phyloP scores from a whole-genome alignment of 805 yeast genomes.

The Candida vartiovaarae region DNA sequence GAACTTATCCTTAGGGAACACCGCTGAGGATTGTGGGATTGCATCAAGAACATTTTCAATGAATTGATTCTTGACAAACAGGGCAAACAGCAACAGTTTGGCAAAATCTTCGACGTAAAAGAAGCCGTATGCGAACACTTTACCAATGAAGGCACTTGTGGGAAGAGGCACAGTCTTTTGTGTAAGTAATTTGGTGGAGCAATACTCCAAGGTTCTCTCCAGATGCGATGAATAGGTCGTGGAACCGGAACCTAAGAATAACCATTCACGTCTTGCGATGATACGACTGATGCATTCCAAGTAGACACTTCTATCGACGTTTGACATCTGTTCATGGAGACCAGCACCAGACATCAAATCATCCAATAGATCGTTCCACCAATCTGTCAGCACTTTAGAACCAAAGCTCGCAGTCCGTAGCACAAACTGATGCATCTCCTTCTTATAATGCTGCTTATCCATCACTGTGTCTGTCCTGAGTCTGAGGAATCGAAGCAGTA shows the following conservation, averaged over 20 bases:
- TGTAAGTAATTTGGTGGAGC: slow-evolving; percentile 11
- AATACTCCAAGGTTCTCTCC: slow-evolving; percentile 6
- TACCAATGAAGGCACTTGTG: slow-evolving; percentile 45
- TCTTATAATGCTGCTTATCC: slow-evolving; percentile 1
- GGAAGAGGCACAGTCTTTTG: slow-evolving; percentile 13
- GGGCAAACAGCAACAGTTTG: slow-evolving; percentile 44
- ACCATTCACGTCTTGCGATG: slow-evolving; percentile 11
- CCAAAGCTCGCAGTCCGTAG: slow-evolving; percentile 7
- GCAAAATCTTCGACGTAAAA: slow-evolving; percentile 42
- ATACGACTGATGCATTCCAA: slow-evolving; percentile 11
- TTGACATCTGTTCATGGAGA: slow-evolving; percentile 3
- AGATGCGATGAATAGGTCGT: slow-evolving; percentile 2
- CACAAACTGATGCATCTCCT: slow-evolving; percentile 7
- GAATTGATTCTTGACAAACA: slow-evolving; percentile 45
- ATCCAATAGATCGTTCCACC: slow-evolving; percentile 9
- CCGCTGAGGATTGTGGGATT: background rate
- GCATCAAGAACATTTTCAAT: slow-evolving; percentile 13
- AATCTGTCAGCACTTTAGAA: slow-evolving; percentile 4
- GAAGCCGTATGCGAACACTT: slow-evolving; percentile 51
- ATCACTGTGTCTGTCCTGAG: slow-evolving; percentile 4
- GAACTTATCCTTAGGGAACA: background rate
- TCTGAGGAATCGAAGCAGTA: slow-evolving; percentile 9
- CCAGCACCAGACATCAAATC: slow-evolving; percentile 2
- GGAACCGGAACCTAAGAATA: background rate
- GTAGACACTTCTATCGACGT: slow-evolving; percentile 9